Conservation (phyloP, 805 yeast genomes). For the Trichomonascus vanleenenianus region DNA sequence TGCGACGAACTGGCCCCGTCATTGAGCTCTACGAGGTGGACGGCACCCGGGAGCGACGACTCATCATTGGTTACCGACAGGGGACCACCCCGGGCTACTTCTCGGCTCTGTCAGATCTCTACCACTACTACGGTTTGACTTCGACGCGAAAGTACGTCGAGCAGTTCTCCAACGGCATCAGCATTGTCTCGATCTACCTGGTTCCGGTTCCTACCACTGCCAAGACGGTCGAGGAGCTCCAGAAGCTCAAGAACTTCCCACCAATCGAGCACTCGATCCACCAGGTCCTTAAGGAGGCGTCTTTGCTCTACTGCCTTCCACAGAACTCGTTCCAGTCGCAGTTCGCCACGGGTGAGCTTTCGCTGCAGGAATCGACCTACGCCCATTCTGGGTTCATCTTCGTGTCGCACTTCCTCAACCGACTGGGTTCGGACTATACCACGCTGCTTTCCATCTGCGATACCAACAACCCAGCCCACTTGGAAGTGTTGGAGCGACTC, state of each 20-base stretch:
- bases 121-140: constrained; percentile 78
- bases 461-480: constrained; percentile 53
- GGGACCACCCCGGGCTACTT: constrained; percentile 79
- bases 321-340: constrained; percentile 69
- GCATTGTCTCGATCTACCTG: constrained; percentile 81
- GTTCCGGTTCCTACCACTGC: constrained; percentile 48
- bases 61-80: constrained; percentile 81
- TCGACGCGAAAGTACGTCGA: constrained; percentile 90
- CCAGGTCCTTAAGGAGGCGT: constrained; percentile 91
- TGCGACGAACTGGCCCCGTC: constrained; percentile 79
- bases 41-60: constrained; percentile 74
- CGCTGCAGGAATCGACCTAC: constrained; percentile 89
- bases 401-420: constrained; percentile 88
- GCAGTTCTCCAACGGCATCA: constrained; percentile 82
- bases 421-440: constrained; percentile 85
- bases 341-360: constrained; percentile 67
- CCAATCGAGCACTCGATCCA: constrained; percentile 70
- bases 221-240: constrained; percentile 25
- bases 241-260: constrained; percentile 25
- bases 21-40: constrained; percentile 79
- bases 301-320: constrained; percentile 85
- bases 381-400: constrained; percentile 91
- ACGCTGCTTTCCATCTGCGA: constrained; percentile 60
- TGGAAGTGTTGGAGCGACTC: constrained; percentile 69
- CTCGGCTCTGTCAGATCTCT: constrained; percentile 78